phyloP scores from a whole-genome alignment of 2,329 filamentous ascomycete species.

The Chrysosporium queenslandicum region DNA sequence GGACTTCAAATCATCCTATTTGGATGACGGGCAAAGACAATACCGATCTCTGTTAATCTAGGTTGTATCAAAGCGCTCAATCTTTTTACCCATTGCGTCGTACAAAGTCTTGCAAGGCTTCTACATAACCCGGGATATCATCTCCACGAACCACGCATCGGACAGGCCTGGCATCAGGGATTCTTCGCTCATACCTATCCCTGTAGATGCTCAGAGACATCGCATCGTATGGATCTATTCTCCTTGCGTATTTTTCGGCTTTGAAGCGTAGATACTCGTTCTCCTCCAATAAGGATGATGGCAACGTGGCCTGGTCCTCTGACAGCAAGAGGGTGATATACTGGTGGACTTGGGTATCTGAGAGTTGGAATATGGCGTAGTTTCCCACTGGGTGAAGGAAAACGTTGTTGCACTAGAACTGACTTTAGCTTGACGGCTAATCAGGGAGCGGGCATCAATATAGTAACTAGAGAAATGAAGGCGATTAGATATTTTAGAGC shows the following conservation, averaged over 20 bases:
- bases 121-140: slow-evolving; percentile 8
- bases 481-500: no score
- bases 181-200: slow-evolving; percentile 9
- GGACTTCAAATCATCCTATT: no score
- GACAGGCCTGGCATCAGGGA: neutral
- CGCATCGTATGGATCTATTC: slow-evolving; percentile 8
- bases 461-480: neutral
- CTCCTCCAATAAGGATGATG: no score
- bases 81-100: slow-evolving; percentile 1
- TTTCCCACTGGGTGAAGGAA: slow-evolving; percentile 12
- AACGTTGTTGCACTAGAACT: slow-evolving; percentile 10
- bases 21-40: no score
- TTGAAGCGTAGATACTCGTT: no score
- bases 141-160: slow-evolving; percentile 8
- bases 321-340: slow-evolving; percentile 6
- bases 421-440: neutral
- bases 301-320: neutral
- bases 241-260: slow-evolving; percentile 11
- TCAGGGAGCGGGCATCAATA: neutral
- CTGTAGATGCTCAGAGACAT: slow-evolving; percentile 9
- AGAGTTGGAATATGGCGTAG: slow-evolving; percentile 9
- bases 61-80: no score
- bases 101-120: slow-evolving; percentile 6
- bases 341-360: neutral
- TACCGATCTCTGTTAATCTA: no score